Base-by-base conservation (phyloP, 1,284 basidiomycete species). In the Gymnopus androsaceus region DNA sequence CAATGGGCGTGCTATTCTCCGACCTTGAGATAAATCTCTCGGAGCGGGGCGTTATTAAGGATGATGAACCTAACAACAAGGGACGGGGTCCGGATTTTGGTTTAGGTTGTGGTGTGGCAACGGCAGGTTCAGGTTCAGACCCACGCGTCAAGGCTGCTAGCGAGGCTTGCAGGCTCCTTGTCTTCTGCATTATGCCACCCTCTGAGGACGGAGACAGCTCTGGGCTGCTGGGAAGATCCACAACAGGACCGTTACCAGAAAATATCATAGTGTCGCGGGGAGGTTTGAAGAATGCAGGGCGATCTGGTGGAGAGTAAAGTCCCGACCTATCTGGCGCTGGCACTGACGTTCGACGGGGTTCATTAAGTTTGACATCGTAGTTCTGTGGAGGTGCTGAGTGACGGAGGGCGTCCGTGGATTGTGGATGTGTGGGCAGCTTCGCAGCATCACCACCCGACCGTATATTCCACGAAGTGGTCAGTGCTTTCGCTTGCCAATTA, bases 401-500 rank as follows among this genome's bases (percentile, higher is more conserved):
- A 45, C 41, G 37, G n/a, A 37, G 30, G 15, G 55, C 25, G 8
- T 50, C 40, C 3, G 48, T 17, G 4, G 49, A 34, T 4, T 50
- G 48, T 8, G 48, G 36, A 4, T 33, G 28, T 17, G 12, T 3
- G 12, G 51, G 21, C 21, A 25, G 40, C 33, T 23, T 47, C 51
- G 30, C 51, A 54, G 38, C 36, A 40, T 7, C 15, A 41, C 31
- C 40, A 14, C 31, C 36, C 27, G 36, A 40, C 30, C 57, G 48
- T 27, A 28, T 55, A 47, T 72, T 69, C 80, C 80, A 83, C 6
- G 74, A 69, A 40, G 74, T 69, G 55, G 79, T 55, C 28, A 79
- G 63, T 9, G 84, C 83, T 62, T 77, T 84, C 21, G 87, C 87
- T 30, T 80, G 78, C 83, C 85, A 87, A 61, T 90, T 91, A 19